Percentiles rank a stretch among this genome's conserved stretches.
Conservation (phyloP, 768 basidiomycete species). For the Mycena albidolilacea region DNA sequence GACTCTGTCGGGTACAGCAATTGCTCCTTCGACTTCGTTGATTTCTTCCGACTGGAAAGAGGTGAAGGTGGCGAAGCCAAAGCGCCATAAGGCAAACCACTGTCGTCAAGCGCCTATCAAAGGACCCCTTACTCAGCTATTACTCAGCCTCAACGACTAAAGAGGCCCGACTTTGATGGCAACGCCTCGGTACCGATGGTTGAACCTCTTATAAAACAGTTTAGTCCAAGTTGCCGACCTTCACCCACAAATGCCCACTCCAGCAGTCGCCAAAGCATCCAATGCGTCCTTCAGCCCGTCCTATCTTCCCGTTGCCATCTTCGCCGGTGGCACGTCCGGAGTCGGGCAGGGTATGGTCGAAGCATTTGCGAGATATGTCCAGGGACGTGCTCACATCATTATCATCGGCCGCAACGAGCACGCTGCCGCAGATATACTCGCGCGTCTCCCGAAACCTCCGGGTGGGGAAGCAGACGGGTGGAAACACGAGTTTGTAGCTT, state of each 20-base stretch:
- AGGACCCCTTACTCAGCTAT: too few species aligned
- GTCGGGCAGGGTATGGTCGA: constrained; percentile 52
- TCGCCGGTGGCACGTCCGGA: constrained; percentile 40
- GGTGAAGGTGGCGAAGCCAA: too few species aligned
- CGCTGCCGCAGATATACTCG: constrained; percentile 51
- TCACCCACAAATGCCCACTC: constrained; percentile 34
- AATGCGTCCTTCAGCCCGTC: constrained; percentile 38
- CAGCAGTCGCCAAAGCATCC: constrained; percentile 31
- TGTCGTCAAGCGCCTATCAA: too few species aligned
- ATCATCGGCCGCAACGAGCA: constrained; percentile 53
- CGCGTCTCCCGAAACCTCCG: constrained; percentile 44
- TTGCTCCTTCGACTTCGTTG: too few species aligned
- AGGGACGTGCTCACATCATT: constrained; percentile 56
- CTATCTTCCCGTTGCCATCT: constrained; percentile 37
- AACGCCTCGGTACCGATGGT: too few species aligned
- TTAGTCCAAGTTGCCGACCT: too few species aligned
- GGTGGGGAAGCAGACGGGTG: constrained; percentile 12
- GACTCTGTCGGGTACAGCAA: too few species aligned
- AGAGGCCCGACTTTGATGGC: too few species aligned
- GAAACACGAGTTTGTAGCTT: constrained; percentile 52
- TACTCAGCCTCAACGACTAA: too few species aligned
- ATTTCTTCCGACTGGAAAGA: too few species aligned
- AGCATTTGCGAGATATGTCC: constrained; percentile 51
- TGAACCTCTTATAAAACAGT: too few species aligned
- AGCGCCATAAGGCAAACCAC: too few species aligned